A percentile compares a stretch with the other conserved stretches of the same genome.
phyloP scores from a whole-genome alignment of 169 alveolate species.

The Eimeria tenella region DNA sequence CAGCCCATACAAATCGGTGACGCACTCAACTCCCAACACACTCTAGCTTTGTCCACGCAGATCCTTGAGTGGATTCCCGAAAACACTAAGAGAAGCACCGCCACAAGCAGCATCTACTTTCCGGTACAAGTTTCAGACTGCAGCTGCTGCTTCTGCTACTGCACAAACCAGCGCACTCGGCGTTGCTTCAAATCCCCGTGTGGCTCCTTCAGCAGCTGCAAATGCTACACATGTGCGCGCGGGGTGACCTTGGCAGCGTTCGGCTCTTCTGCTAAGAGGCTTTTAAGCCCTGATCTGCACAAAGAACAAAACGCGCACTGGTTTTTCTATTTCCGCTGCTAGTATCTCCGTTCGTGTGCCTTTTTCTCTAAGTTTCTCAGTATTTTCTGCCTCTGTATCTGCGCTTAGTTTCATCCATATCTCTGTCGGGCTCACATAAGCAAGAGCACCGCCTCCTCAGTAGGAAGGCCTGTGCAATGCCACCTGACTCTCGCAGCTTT shows the following conservation, averaged over 20 bases:
- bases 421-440: conserved; percentile 65
- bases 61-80: too few relatives aligned
- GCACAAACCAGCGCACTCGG: not conserved
- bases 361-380: not conserved
- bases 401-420: not conserved
- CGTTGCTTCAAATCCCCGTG: not conserved
- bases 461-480: conserved; percentile 77
- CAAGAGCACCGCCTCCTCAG: conserved; percentile 75
- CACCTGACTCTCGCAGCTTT: conserved; percentile 72
- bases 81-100: too few relatives aligned
- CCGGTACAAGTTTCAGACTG: not conserved
- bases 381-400: not conserved
- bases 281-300: conserved; percentile 61
- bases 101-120: too few relatives aligned
- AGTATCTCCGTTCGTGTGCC: not conserved
- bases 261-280: conserved; percentile 45
- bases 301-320: not conserved
- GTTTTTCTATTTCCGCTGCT: not conserved
- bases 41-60: too few relatives aligned
- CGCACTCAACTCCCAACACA: too few relatives aligned
- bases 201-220: not conserved
- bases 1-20: too few relatives aligned
- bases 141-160: conserved; percentile 6
- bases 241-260: conserved; percentile 39
- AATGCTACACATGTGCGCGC: conserved; percentile 25